phyloP scores from a whole-genome alignment of 257 asterid genomes.

The Nicotiana tomentosiformis region DNA sequence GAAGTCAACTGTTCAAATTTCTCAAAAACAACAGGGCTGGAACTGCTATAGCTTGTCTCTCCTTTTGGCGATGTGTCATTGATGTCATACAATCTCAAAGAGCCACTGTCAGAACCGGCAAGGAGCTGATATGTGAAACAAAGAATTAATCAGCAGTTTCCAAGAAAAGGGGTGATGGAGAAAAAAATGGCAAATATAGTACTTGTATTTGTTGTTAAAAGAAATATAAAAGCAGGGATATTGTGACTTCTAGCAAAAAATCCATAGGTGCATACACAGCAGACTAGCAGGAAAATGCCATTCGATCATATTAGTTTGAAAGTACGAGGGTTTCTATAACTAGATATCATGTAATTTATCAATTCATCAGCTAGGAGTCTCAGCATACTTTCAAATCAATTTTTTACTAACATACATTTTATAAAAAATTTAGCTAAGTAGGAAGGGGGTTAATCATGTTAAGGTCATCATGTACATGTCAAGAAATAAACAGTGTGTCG shows the following conservation, averaged over 20 bases:
- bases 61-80: conserved; percentile 14
- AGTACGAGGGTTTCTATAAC: neutral
- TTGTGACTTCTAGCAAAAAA: neutral
- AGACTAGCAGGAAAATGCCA: neutral
- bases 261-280: neutral
- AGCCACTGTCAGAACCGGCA: conserved; percentile 71
- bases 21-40: conserved; percentile 34
- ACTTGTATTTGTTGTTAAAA: neutral
- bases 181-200: neutral
- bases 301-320: neutral
- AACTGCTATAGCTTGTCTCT: conserved; percentile 21
- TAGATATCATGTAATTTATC: neutral
- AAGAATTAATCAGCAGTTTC: conserved; percentile 13
- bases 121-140: conserved; percentile 46
- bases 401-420: no score
- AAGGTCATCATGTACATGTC: neutral
- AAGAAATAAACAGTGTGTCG: neutral
- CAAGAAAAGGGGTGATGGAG: neutral
- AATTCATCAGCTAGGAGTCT: neutral
- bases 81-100: conserved; percentile 67
- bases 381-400: neutral
- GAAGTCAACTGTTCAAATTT: conserved; percentile 78
- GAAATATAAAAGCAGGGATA: neutral
- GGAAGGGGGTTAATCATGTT: neutral
- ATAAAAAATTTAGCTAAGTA: neutral